These are phyloP conservation scores for Russula lepida DNA, from an alignment of 768 basidiomycete species.

Conservation along the genomic window DNA sequence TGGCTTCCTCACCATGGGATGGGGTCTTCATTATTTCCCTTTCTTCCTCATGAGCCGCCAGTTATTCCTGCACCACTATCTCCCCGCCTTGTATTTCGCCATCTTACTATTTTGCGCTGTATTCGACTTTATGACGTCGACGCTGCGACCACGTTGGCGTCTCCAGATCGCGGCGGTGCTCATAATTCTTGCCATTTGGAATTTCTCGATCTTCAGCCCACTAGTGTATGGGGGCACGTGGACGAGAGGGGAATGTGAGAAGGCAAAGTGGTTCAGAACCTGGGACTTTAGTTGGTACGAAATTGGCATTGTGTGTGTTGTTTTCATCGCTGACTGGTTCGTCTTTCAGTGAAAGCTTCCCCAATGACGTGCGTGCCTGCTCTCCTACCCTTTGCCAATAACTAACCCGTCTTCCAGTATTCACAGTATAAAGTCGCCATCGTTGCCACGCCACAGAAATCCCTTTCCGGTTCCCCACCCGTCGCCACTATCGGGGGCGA, in stretches of 20 bases:
- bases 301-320: not conserved
- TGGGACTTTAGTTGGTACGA: slow-evolving; percentile 93
- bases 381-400: slow-evolving; percentile 2
- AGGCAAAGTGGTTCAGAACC: slow-evolving; percentile 77
- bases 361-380: slow-evolving; percentile 46
- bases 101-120: slow-evolving; percentile 65
- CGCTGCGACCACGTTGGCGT: slow-evolving; percentile 64
- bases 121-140: slow-evolving; percentile 82
- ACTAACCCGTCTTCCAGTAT: slow-evolving; percentile 35
- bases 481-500: slow-evolving; percentile 45
- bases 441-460: slow-evolving; percentile 33
- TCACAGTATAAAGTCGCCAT: slow-evolving; percentile 40
- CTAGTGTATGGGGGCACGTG: slow-evolving; percentile 78
- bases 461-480: slow-evolving; percentile 24
- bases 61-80: slow-evolving; percentile 96
- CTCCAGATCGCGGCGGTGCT: slow-evolving; percentile 75
- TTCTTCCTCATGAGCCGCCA: slow-evolving; percentile 98
- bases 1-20: slow-evolving; percentile 87
- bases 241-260: slow-evolving; percentile 73
- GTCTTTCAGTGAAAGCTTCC: slow-evolving; percentile 52
- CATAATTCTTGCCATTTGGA: slow-evolving; percentile 65
- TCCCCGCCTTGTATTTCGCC: slow-evolving; percentile 94
- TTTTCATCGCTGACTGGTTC: slow-evolving; percentile 1
- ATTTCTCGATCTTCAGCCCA: slow-evolving; percentile 72
- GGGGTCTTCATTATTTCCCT: slow-evolving; percentile 89